phyloP scores from a whole-genome alignment of 176 grass and related monocot genomes.

The Oryza brachyantha region DNA sequence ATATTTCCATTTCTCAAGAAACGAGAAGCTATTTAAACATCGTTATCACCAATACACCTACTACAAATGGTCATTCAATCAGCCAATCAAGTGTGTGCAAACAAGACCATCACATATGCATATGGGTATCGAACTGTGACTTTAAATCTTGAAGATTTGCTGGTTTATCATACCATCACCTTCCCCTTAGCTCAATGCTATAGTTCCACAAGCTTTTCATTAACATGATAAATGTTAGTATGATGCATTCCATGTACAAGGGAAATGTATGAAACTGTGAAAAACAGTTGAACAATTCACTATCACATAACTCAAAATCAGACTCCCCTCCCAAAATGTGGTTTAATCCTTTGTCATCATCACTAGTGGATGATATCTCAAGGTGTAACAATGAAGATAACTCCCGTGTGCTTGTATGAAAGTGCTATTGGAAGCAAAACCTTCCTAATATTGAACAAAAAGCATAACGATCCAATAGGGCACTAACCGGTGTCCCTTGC shows the following conservation, averaged over 20 bases:
- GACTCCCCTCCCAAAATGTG: not conserved
- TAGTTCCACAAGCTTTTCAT: not conserved
- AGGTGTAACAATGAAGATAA: not conserved
- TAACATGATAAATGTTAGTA: not conserved
- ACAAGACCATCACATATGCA: not conserved
- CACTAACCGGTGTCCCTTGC: constrained; percentile 5
- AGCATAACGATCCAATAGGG: not conserved
- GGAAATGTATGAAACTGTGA: not conserved
- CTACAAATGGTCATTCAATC: constrained; percentile 10
- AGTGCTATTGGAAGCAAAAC: not conserved
- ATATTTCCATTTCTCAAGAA: constrained; percentile 32
- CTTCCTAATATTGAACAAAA: not conserved
- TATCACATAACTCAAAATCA: not conserved
- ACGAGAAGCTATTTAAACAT: constrained; percentile 12
- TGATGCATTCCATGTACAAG: not conserved
- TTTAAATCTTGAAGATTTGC: constrained; percentile 2
- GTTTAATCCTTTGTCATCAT: not conserved
- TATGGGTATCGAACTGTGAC: not conserved
- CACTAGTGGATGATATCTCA: not conserved
- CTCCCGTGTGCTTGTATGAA: not conserved
- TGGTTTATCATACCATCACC: not conserved
- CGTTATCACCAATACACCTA: not conserved
- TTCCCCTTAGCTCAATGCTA: not conserved
- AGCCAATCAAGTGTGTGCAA: not conserved
- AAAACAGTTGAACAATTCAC: not conserved